These are phyloP conservation scores for Ceratobasidium sp. DNA, from an alignment of 1,284 basidiomycete genomes.

Conservation along the genomic window DNA sequence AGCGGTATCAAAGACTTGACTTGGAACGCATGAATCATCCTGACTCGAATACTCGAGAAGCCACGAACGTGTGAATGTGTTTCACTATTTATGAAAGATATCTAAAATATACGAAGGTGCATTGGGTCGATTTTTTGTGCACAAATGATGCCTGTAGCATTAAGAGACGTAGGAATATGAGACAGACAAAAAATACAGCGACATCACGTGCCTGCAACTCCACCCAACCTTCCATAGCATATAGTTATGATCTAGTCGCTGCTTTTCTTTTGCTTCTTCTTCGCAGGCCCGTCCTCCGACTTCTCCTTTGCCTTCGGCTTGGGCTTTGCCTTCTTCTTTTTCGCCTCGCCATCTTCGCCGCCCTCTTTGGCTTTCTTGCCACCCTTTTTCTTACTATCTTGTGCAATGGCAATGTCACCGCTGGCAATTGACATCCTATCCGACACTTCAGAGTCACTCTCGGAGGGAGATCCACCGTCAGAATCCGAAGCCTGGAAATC, in stretches of 20 bases:
- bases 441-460: slow-evolving; percentile 77
- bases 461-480: slow-evolving; percentile 87
- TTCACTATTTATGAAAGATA: no score
- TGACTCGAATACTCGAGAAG: no score
- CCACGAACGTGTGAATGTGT: no score
- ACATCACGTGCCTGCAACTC: no score
- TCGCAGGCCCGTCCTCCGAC: slow-evolving; percentile 71
- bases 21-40: no score
- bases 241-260: slow-evolving; percentile 30
- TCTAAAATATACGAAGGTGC: no score
- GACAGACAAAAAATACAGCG: not conserved
- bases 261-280: slow-evolving; percentile 75
- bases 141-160: no score
- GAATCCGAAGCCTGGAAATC: slow-evolving; percentile 91
- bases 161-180: not conserved
- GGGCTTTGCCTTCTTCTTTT: slow-evolving; percentile 63
- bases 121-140: no score
- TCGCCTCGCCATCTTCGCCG: slow-evolving; percentile 58
- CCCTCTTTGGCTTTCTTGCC: slow-evolving; percentile 50
- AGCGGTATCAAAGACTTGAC: no score
- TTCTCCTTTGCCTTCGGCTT: slow-evolving; percentile 63
- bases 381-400: slow-evolving; percentile 60
- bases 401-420: slow-evolving; percentile 74
- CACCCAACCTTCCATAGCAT: no score
- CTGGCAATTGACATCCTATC: slow-evolving; percentile 87